These are phyloP conservation scores for Penicillium olsonii DNA, from an alignment of 2,329 filamentous ascomycete genomes.

Conservation along the genomic window DNA sequence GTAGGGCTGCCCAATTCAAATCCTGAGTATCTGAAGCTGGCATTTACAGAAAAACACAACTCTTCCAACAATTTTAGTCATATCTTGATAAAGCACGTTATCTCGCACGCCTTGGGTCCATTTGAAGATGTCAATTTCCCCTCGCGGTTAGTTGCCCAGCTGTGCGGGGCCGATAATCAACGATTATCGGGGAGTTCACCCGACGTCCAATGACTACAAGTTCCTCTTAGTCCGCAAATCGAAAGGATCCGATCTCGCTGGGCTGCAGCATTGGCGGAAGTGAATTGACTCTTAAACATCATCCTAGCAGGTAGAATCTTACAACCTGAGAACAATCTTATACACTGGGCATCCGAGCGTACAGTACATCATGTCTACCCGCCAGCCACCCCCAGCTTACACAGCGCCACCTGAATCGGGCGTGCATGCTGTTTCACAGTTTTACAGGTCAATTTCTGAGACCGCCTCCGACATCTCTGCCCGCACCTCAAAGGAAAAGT, in stretches of 20 bases:
- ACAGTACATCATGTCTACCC: constrained; percentile 27
- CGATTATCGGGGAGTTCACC: not conserved
- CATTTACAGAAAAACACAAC: no score
- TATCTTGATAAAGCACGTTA: not conserved
- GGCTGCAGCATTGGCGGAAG: no score
- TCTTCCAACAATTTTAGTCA: not conserved
- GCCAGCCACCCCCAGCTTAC: constrained; percentile 42
- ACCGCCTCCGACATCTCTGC: constrained; percentile 32
- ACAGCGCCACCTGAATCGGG: constrained; percentile 37
- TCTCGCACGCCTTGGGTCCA: constrained; percentile 1
- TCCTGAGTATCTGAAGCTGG: no score
- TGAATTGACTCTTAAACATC: no score
- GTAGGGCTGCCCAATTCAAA: no score
- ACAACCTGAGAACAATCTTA: not conserved
- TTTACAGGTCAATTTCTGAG: constrained; percentile 41
- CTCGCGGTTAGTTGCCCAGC: not conserved
- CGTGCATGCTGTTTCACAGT: constrained; percentile 36
- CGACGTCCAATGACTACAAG: not conserved
- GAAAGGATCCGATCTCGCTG: not conserved
- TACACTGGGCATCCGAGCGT: not conserved
- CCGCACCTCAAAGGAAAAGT: constrained; percentile 45
- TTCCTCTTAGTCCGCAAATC: not conserved
- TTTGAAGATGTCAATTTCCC: constrained; percentile 3
- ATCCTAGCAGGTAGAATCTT: not conserved
- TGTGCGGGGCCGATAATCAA: not conserved